Percentiles rank a stretch among this genome's conserved stretches.
phyloP scores from a whole-genome alignment of 306 rosid species.

The Casuarina glauca region DNA sequence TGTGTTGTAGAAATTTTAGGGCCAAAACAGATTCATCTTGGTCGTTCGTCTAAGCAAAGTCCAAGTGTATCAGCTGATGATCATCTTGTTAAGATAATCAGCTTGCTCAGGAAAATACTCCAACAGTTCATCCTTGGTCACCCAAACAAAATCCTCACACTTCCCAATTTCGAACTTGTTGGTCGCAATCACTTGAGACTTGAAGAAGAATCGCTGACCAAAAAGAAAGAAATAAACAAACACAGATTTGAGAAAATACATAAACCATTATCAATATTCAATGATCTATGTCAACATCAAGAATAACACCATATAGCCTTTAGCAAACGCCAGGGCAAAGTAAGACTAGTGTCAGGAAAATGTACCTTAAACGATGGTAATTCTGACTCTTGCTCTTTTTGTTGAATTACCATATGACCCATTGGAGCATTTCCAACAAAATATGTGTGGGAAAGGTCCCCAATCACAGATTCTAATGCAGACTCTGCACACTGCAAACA shows the following conservation, averaged over 20 bases:
- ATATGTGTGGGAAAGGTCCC: constrained; percentile 81
- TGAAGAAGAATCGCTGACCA: constrained; percentile 77
- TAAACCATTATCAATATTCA: constrained; percentile 14
- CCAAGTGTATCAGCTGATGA: constrained; percentile 58
- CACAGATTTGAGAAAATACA: not conserved
- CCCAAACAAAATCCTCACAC: constrained; percentile 87
- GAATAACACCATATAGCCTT: not conserved
- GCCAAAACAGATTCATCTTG: not conserved
- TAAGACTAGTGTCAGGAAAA: constrained; percentile 9
- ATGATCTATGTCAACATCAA: not conserved
- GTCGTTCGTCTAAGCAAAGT: not conserved
- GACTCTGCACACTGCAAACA: constrained; percentile 84
- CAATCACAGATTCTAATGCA: constrained; percentile 69
- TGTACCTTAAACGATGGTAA: constrained; percentile 64
- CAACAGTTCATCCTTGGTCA: constrained; percentile 84
- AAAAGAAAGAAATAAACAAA: constrained; percentile 5
- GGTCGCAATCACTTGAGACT: constrained; percentile 84
- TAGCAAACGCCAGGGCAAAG: not conserved
- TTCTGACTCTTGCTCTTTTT: constrained; percentile 42
- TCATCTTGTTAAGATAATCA: constrained; percentile 75
- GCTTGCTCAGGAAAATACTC: constrained; percentile 79
- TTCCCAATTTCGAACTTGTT: constrained; percentile 52
- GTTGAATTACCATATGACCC: constrained; percentile 64
- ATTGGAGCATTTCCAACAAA: constrained; percentile 98
- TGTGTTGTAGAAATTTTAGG: not conserved